Base-by-base conservation (phyloP, 2,329 filamentous ascomycete genomes). In the Sporothrix phasma region DNA sequence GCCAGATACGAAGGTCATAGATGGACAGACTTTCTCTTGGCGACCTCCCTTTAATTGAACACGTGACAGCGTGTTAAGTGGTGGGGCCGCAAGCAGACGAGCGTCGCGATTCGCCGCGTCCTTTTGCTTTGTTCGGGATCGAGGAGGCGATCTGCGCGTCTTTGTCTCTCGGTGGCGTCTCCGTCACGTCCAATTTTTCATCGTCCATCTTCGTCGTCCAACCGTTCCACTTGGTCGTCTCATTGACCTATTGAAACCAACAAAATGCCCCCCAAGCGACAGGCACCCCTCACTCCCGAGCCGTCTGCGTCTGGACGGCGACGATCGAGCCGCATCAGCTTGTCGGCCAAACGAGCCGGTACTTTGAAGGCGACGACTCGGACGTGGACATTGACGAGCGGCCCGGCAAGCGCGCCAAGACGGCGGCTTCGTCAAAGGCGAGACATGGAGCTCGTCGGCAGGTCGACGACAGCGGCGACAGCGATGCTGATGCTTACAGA, bases 261-360 rank as follows among this genome's bases (percentile, higher is more conserved):
- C 22, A 34, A 7, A 5, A 79, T 80, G 78, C 71, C 77, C 6
- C 70, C 74, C 11, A 80, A 80, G 65, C 74, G 76, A 61, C 69
- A 75, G 11, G 71, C 72, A 1, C 66, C 72, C 3, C 64, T 69
- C 5, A 69, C 70, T 24, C 71, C 74, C 63, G 61, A 66, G 61
- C 45, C 69, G 24, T 67, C 72, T 15, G 66, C 69, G 24, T 67
- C 72, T 15, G 66, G 63, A 31, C 77, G 79, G 19, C 76, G 79
- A n/a, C 76, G 78, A 60, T 84, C 82, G 5, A 70, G 74, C 24
- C 81, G 81, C 51, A 70, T 79, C 43, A 77, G 73, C 70, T 76
- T 76, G 29, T 74, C 76, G 1, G 68, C 22, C 73, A 76, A 67
- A 83, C 77, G 73, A 84, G 81, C 73, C 73, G 72, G 19, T 84